Base-by-base conservation (phyloP, 2,329 filamentous ascomycete species). In the Exserohilum rostratum region DNA sequence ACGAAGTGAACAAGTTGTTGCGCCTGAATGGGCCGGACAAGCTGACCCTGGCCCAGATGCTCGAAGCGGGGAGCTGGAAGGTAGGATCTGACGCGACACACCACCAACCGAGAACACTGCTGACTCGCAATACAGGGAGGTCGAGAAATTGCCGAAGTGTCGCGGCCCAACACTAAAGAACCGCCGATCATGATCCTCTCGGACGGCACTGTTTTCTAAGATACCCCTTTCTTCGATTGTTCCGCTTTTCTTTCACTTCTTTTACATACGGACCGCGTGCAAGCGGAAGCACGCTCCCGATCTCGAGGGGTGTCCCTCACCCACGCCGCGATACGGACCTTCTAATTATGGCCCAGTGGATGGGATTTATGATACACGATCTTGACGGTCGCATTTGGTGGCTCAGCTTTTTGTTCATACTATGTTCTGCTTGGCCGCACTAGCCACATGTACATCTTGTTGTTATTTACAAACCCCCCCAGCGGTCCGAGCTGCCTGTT, bases 21-120 rank as follows among this genome's bases (percentile, higher is more conserved):
- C 86, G 85, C 51, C 77, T 97, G 35, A 82, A 81, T 6, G 91
- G 90, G 3, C 79, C 85, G 33, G 86, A 93, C 62, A 82, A 82
- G 64, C 78, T 99, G 72, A 90, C 81, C 35, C 77, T 98, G 64
- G 87, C 93, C 5, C 95, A 99, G 75, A 86, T 99, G 79, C 82
- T 99, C 15, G 95, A 98, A 76, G 95, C 93, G 12, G 95, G 95
- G 46, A 96, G 91, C 71, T 99, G 95, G 93, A 98, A 98, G 90
- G 93, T 95, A 76, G 78, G 85, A 15, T 27, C 30, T 34, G 15
- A n/a, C 39, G 20, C 25, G 17, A 25, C 27, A 27, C 38, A 30
- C 46, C 42, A 29, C 35, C 25, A 20, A 29, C 37, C 17, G n/a
- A 25, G 12, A 49, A 35, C 51, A 48, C 18, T 17, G 46, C 29